These are phyloP conservation scores for Rhodosporidiobolus odoratus DNA, from an alignment of 768 basidiomycete species.

Conservation along the genomic window DNA sequence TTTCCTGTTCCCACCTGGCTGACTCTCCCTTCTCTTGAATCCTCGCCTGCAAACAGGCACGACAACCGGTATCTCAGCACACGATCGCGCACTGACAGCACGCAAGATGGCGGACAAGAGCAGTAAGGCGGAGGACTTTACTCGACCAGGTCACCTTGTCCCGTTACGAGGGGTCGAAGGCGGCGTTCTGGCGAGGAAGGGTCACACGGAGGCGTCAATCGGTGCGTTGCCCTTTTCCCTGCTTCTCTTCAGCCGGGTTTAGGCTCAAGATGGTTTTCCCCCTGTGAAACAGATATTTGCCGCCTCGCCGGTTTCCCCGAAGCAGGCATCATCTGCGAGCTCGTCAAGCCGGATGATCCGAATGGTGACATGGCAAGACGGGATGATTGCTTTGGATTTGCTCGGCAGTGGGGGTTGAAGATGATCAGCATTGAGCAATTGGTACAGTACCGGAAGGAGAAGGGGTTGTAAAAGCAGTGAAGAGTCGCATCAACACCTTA, in stretches of 20 bases:
- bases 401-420: conserved; percentile 79
- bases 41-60: conserved; percentile 56
- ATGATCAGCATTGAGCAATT: conserved; percentile 83
- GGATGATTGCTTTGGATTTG: conserved; percentile 87
- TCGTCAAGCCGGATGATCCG: conserved; percentile 80
- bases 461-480: neutral
- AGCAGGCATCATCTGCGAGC: conserved; percentile 84
- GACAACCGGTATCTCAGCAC: conserved; percentile 92
- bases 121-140: conserved; percentile 63
- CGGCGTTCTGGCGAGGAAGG: conserved; percentile 77
- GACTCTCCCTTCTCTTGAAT: neutral
- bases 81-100: conserved; percentile 83
- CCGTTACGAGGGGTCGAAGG: conserved; percentile 80
- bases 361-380: conserved; percentile 87
- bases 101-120: conserved; percentile 64
- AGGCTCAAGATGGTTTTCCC: too few species aligned
- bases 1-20: neutral
- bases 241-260: neutral
- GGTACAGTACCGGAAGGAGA: conserved; percentile 44
- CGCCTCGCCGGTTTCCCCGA: conserved; percentile 60
- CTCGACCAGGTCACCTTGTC: conserved; percentile 90
- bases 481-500: neutral
- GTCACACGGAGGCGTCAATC: conserved; percentile 86
- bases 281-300: conserved; percentile 62
- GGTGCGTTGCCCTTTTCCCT: conserved; percentile 46